Evolutionary conservation across 352 stramenopile species (phyloP).

Genomic region (Paralagenidium karlingii): DNA sequence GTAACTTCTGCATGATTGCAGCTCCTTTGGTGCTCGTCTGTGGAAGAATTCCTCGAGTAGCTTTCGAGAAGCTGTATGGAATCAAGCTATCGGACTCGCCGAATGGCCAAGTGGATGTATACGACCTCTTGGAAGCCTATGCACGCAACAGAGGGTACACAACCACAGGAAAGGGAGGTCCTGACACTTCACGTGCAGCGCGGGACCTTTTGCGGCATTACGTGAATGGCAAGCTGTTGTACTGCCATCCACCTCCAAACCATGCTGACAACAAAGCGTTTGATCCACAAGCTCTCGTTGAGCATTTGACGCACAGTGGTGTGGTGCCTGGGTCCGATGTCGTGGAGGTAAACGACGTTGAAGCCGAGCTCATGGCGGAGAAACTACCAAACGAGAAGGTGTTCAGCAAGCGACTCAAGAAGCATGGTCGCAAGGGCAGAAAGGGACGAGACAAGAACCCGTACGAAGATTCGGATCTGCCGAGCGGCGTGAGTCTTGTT

Average conservation of each 20-base stretch:
- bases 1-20: constrained; percentile 8
- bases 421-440: constrained; percentile 93
- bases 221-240: constrained; percentile 94
- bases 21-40: constrained; percentile 91
- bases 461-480: constrained; percentile 86
- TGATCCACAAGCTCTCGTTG: constrained; percentile 56
- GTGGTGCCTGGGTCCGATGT: constrained; percentile 10
- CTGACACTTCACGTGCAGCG: constrained; percentile 90
- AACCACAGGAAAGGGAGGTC: constrained; percentile 88
- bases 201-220: constrained; percentile 97
- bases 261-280: constrained; percentile 42
- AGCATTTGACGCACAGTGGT: constrained; percentile 51
- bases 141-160: constrained; percentile 85
- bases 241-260: constrained; percentile 90
- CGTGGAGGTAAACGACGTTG: constrained; percentile 4
- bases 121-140: constrained; percentile 65
- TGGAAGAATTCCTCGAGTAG: constrained; percentile 88
- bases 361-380: constrained; percentile 7
- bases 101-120: constrained; percentile 79
- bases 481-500: constrained; percentile 22
- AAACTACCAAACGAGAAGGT: constrained; percentile 44
- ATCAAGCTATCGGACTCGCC: constrained; percentile 87
- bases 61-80: constrained; percentile 95
- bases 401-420: constrained; percentile 78
- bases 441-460: constrained; percentile 96